These are phyloP conservation scores for Pseudozyma thailandica DNA, from an alignment of 1,284 basidiomycete species.

Conservation along the genomic window DNA sequence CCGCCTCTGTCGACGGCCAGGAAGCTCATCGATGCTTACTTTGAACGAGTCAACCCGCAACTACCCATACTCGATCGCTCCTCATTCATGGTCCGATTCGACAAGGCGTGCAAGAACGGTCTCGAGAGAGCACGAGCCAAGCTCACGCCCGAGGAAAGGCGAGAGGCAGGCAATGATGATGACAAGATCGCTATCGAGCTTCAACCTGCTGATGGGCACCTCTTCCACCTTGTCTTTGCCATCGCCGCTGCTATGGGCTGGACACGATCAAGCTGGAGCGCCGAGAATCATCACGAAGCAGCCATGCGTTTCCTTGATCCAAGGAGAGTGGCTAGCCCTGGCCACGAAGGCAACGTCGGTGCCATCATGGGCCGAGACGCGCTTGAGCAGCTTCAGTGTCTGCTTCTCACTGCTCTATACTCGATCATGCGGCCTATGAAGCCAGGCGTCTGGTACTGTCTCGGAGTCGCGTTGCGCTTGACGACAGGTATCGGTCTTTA, in stretches of 20 bases:
- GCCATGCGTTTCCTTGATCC: slow-evolving; percentile 50
- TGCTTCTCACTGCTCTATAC: slow-evolving; percentile 47
- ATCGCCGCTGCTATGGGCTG: slow-evolving; percentile 51
- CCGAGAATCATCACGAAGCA: slow-evolving; percentile 52
- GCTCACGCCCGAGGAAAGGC: slow-evolving; percentile 14
- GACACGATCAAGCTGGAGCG: slow-evolving; percentile 44
- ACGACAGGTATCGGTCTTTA: slow-evolving; percentile 49
- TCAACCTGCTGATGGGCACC: slow-evolving; percentile 48
- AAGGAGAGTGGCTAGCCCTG: slow-evolving; percentile 10
- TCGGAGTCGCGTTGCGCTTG: slow-evolving; percentile 44
- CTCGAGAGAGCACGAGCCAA: slow-evolving; percentile 32
- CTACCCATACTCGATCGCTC: slow-evolving; percentile 42
- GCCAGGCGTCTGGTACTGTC: slow-evolving; percentile 50
- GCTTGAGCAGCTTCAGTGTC: slow-evolving; percentile 49
- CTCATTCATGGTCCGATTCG: slow-evolving; percentile 41
- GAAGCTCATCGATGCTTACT: slow-evolving; percentile 51
- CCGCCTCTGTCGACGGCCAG: slow-evolving; percentile 42
- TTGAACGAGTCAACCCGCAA: slow-evolving; percentile 49
- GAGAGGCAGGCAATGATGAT: slow-evolving; percentile 13
- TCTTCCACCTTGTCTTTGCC: slow-evolving; percentile 51
- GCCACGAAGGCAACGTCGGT: slow-evolving; percentile 44
- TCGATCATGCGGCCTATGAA: slow-evolving; percentile 53
- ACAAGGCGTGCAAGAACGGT: slow-evolving; percentile 33
- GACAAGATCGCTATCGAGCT: slow-evolving; percentile 43
- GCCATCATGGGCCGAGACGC: slow-evolving; percentile 49